phyloP scores from a whole-genome alignment of 257 asterid genomes.

The Solanum microdontum region DNA sequence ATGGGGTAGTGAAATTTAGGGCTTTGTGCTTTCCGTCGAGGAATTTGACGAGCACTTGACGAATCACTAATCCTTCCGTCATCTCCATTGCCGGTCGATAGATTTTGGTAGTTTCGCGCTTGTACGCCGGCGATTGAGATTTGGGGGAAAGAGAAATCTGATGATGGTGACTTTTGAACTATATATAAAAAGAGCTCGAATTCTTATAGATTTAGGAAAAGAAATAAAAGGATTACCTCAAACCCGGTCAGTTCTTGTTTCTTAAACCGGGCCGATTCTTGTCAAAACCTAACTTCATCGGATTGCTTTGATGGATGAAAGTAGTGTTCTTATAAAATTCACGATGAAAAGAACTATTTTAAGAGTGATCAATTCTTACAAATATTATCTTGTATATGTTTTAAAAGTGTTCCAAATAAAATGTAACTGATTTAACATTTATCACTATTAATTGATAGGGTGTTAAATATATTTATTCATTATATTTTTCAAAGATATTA shows the following conservation, averaged over 20 bases:
- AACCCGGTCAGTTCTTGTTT: neutral
- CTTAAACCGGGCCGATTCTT: too few relatives aligned
- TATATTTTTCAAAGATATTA: too few relatives aligned
- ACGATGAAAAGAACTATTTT: too few relatives aligned
- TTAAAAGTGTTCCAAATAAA: too few relatives aligned
- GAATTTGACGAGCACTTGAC: conserved; percentile 53
- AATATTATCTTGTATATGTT: too few relatives aligned
- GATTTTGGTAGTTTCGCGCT: neutral
- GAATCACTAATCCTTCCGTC: neutral
- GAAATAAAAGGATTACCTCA: neutral
- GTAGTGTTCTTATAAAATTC: too few relatives aligned
- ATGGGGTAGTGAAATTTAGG: conserved; percentile 41
- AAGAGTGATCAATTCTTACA: too few relatives aligned
- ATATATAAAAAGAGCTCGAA: neutral
- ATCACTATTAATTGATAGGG: too few relatives aligned
- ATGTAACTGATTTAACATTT: too few relatives aligned
- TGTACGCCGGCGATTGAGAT: neutral
- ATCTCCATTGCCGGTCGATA: neutral
- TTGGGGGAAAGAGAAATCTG: neutral
- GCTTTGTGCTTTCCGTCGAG: conserved; percentile 61
- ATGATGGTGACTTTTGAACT: rapidly evolving
- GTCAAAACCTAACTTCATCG: too few relatives aligned
- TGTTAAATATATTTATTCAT: rapidly evolving
- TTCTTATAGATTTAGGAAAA: neutral
- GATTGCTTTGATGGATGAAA: too few relatives aligned